Conservation (phyloP, 1,139 yeast species). For the Pichia cactophila region DNA sequence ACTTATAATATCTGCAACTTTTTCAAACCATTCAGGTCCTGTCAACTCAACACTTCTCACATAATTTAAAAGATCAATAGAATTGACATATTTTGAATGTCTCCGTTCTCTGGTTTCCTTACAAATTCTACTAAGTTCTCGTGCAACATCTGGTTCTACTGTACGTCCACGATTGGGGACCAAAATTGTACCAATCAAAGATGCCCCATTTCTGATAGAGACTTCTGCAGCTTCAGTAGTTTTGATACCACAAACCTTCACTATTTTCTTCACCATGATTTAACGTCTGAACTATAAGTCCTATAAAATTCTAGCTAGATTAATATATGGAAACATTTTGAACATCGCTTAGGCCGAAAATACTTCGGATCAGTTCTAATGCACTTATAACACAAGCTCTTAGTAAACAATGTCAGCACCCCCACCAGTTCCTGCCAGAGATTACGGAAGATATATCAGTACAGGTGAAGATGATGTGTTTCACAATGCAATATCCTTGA, state of each 20-base stretch:
- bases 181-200: conserved; percentile 73
- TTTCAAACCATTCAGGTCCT: conserved; percentile 33
- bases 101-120: conserved; percentile 21
- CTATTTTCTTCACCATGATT: conserved; percentile 27
- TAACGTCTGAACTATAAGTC: no score
- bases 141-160: conserved; percentile 47
- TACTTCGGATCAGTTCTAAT: neutral
- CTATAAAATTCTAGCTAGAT: no score
- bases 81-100: conserved; percentile 14
- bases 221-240: conserved; percentile 56
- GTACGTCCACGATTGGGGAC: conserved; percentile 81
- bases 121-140: conserved; percentile 37
- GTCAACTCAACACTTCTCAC: conserved; percentile 8
- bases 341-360: neutral
- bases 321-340: no score
- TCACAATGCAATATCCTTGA: conserved; percentile 28
- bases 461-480: conserved; percentile 23
- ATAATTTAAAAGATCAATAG: conserved; percentile 18
- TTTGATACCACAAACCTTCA: conserved; percentile 80
- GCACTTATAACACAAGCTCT: no score
- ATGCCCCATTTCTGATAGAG: conserved; percentile 68
- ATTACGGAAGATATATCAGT: conserved; percentile 10
- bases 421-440: conserved; percentile 23
- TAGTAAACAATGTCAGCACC: neutral
- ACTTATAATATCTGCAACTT: conserved; percentile 28